Percentiles rank a stretch among this genome's conserved stretches.
phyloP scores from a whole-genome alignment of 192 early-diverging fungal genomes.

The Rhizoclosmatium sp. region DNA sequence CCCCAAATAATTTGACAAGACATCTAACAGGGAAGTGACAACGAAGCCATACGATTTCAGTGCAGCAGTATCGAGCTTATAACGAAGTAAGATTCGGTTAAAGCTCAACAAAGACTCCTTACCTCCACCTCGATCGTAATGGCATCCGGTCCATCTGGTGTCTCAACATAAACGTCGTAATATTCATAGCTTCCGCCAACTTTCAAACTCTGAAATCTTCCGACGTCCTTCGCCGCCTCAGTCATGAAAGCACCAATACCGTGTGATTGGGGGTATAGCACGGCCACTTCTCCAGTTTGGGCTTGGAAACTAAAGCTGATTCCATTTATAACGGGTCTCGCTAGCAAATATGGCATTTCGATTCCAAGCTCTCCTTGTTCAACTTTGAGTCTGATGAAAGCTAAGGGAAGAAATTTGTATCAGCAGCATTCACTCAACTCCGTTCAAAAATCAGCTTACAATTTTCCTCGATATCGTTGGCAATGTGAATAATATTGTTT shows the following conservation, averaged over 20 bases:
- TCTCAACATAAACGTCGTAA: background rate
- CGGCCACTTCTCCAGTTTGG: slow-evolving; percentile 26
- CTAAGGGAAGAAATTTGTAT: background rate
- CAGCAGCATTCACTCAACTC: background rate
- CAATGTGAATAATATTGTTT: slow-evolving; percentile 78
- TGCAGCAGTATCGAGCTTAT: slow-evolving; percentile 59
- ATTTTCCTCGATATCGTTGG: slow-evolving; percentile 75
- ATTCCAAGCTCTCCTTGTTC: background rate
- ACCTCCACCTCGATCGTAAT: slow-evolving; percentile 40
- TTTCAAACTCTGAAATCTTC: slow-evolving; percentile 36
- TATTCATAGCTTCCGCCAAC: slow-evolving; percentile 43
- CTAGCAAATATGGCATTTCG: slow-evolving; percentile 17
- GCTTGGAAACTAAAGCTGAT: slow-evolving; percentile 13
- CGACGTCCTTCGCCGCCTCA: slow-evolving; percentile 59
- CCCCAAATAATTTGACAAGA: slow-evolving; percentile 79
- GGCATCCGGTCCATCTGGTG: slow-evolving; percentile 30
- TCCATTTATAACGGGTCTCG: slow-evolving; percentile 7
- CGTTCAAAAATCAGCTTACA: slow-evolving; percentile 26
- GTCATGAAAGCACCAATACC: slow-evolving; percentile 71
- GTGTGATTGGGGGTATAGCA: slow-evolving; percentile 68
- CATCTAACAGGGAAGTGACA: slow-evolving; percentile 69
- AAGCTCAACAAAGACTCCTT: background rate
- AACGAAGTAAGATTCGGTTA: background rate
- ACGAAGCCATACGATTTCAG: slow-evolving; percentile 75
- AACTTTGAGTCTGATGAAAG: slow-evolving; percentile 11